Evolutionary conservation across 495 filamentous ascomycete genomes (phyloP).

Genomic region (Daldinia bambusicola): DNA sequence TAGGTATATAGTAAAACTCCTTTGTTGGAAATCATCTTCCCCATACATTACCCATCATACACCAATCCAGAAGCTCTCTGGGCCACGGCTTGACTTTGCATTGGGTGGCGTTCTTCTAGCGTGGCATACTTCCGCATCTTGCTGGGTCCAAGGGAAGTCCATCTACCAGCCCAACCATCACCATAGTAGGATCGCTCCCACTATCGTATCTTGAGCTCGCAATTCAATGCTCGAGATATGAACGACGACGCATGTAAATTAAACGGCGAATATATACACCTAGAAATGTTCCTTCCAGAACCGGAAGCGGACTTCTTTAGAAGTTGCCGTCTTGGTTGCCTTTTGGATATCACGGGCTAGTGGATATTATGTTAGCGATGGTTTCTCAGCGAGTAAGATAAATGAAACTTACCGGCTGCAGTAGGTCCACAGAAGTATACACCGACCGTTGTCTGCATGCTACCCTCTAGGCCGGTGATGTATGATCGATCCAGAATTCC

Average conservation of each 20-base stretch:
- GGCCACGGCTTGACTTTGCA: constrained; percentile 25
- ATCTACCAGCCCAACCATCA: constrained; percentile 1
- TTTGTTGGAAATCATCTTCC: constrained; percentile 30
- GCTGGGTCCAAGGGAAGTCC: constrained; percentile 8
- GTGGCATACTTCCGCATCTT: constrained; percentile 25
- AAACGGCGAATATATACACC: constrained; percentile 28
- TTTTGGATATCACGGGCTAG: constrained; percentile 85
- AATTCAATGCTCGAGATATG: constrained; percentile 21
- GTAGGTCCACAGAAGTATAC: constrained; percentile 94
- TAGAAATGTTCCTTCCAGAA: constrained; percentile 98
- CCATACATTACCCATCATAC: constrained; percentile 33
- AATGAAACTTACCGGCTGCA: constrained; percentile 56
- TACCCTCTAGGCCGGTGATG: constrained; percentile 79
- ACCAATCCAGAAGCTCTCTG: constrained; percentile 23
- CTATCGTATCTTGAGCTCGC: constrained; percentile 13
- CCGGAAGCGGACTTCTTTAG: constrained; percentile 85
- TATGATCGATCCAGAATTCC: constrained; percentile 88
- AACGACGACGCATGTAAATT: constrained; percentile 19
- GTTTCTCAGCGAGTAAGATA: not conserved
- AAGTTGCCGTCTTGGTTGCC: constrained; percentile 76
- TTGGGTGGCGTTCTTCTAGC: constrained; percentile 25
- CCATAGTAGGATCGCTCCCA: constrained; percentile 12
- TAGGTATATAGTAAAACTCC: constrained; percentile 35
- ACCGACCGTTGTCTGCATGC: constrained; percentile 82
- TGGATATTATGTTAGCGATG: constrained; percentile 46